Evolutionary conservation across 345 rosid genomes (phyloP).

Genomic region (Nephelium lappaceum): DNA sequence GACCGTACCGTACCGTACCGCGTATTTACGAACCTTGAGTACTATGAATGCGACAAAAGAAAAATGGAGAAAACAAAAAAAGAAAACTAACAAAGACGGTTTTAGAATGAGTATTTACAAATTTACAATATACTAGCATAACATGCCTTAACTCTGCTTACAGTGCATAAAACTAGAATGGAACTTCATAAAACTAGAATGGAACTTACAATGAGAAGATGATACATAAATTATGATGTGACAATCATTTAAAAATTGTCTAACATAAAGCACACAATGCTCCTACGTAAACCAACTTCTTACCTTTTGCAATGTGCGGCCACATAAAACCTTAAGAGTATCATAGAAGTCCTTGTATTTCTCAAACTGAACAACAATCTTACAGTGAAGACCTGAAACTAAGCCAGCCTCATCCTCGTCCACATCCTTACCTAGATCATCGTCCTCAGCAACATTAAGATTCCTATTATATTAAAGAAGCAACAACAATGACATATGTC

Average conservation of each 20-base stretch:
- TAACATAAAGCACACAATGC: neutral
- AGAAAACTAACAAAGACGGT: too few species aligned
- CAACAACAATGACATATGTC: constrained; percentile 22
- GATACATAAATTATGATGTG: neutral
- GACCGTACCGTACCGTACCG: too few species aligned
- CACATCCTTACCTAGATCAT: constrained; percentile 55
- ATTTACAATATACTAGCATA: neutral
- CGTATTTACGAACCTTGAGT: too few species aligned
- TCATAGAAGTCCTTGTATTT: constrained; percentile 65
- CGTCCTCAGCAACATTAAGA: constrained; percentile 84
- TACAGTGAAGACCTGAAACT: constrained; percentile 86
- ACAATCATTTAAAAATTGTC: neutral
- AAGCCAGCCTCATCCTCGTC: constrained; percentile 52
- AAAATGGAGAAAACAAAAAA: neutral
- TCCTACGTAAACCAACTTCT: constrained; percentile 2
- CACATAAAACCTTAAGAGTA: constrained; percentile 76
- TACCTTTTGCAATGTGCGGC: constrained; percentile 88
- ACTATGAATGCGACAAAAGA: neutral
- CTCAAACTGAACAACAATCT: constrained; percentile 90
- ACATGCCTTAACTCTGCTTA: neutral
- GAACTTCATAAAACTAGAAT: neutral
- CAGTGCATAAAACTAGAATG: neutral
- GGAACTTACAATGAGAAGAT: neutral
- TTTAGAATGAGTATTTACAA: neutral
- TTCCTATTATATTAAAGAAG: constrained; percentile 56